Percentiles rank a stretch among this genome's conserved stretches.
These are phyloP conservation scores for Rhodomyrtus tomentosa DNA, from an alignment of 345 rosid genomes.

Conservation along the genomic window DNA sequence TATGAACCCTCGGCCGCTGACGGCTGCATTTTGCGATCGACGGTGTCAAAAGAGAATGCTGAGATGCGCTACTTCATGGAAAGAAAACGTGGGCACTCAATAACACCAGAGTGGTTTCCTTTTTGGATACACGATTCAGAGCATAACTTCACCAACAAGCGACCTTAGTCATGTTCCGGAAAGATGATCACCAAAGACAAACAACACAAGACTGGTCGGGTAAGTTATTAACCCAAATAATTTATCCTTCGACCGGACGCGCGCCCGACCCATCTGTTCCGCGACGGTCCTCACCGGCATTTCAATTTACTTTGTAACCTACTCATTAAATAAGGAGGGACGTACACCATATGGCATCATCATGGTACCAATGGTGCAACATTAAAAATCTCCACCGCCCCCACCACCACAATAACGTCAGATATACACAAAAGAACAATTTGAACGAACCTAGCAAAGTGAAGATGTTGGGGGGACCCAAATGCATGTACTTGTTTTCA, in stretches of 20 bases:
- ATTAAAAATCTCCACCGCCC: neutral
- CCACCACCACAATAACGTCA: neutral
- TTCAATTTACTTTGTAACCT: neutral
- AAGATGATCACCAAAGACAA: neutral
- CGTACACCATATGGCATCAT: neutral
- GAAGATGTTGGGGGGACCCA: neutral
- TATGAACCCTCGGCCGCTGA: slow-evolving; percentile 75
- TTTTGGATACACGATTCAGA: neutral
- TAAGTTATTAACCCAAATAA: neutral
- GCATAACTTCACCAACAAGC: neutral
- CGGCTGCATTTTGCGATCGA: slow-evolving; percentile 36
- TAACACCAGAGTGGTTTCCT: neutral
- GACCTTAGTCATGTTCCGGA: neutral
- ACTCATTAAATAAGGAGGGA: neutral
- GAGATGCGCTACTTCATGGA: neutral
- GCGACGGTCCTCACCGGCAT: neutral
- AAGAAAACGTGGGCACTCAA: neutral
- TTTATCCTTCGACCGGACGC: neutral
- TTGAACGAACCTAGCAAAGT: neutral
- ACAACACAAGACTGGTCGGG: neutral
- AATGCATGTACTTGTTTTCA: neutral
- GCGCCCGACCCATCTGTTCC: neutral
- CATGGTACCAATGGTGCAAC: neutral
- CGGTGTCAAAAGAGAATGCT: neutral
- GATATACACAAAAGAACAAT: neutral